Conservation (phyloP, 1,139 yeast species). For the Kazachstania sp. region DNA sequence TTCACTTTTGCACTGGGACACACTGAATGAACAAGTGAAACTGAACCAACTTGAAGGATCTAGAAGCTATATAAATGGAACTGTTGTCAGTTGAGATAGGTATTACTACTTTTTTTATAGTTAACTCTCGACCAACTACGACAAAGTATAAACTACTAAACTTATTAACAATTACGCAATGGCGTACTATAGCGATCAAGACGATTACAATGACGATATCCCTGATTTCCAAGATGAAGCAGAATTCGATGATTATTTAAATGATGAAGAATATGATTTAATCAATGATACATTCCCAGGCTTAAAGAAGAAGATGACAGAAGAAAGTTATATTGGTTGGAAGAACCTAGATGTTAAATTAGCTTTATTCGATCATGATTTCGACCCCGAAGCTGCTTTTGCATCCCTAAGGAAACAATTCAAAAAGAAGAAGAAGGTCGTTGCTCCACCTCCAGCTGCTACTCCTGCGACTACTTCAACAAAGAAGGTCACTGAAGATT, state of each 20-base stretch:
- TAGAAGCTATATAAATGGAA: too few relatives aligned
- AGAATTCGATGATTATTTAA: constrained; percentile 31
- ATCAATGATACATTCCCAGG: constrained; percentile 25
- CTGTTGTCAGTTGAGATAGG: too few relatives aligned
- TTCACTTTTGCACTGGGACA: too few relatives aligned
- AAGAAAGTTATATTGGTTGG: constrained; percentile 25
- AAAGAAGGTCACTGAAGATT: background rate
- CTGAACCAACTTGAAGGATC: too few relatives aligned
- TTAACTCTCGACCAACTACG: too few relatives aligned
- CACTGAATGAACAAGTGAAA: too few relatives aligned
- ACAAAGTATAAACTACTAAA: background rate
- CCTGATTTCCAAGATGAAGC: constrained; percentile 30
- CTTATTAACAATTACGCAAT: background rate
- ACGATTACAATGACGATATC: constrained; percentile 23
- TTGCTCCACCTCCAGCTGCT: background rate
- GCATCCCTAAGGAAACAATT: constrained; percentile 19
- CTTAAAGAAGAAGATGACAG: constrained; percentile 19
- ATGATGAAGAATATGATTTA: constrained; percentile 30
- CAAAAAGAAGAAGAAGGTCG: constrained; percentile 23
- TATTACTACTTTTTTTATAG: too few relatives aligned
- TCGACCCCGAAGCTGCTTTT: constrained; percentile 22
- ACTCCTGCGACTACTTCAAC: background rate
- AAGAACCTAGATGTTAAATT: constrained; percentile 25
- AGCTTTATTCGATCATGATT: constrained; percentile 26
- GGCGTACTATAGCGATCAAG: constrained; percentile 18